Percentiles rank a stretch among this genome's conserved stretches.
phyloP scores from a whole-genome alignment of 331 rosid genomes.

The Rhamnella rubrinervis region DNA sequence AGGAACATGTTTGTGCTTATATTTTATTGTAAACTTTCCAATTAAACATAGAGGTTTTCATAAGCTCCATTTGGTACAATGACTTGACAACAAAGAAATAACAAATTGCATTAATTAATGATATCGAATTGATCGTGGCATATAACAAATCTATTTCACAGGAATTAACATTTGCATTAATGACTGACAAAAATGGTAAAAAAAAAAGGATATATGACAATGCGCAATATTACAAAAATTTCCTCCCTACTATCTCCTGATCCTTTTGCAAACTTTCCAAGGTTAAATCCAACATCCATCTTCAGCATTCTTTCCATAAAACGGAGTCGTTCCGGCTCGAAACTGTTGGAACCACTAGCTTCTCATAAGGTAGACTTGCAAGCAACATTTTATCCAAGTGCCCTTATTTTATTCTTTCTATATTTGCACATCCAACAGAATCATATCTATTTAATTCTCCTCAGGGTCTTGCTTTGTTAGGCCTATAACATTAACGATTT shows the following conservation, averaged over 20 bases:
- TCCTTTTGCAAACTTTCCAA: conserved; percentile 26
- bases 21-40: too few relatives aligned
- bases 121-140: conserved; percentile 40
- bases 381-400: conserved; percentile 26
- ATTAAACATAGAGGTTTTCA: too few relatives aligned
- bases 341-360: conserved; percentile 30
- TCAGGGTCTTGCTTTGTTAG: conserved; percentile 37
- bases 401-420: conserved; percentile 44
- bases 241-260: conserved; percentile 28
- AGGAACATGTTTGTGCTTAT: too few relatives aligned
- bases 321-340: conserved; percentile 20
- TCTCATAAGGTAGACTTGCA: conserved; percentile 36
- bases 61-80: neutral
- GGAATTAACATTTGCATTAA: conserved; percentile 40
- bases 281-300: conserved; percentile 27
- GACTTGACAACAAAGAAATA: conserved; percentile 20
- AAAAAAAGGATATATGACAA: conserved; percentile 19
- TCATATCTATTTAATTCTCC: conserved; percentile 30
- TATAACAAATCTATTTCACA: conserved; percentile 34
- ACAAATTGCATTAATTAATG: conserved; percentile 24
- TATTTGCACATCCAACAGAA: conserved; percentile 43
- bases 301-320: conserved; percentile 31
- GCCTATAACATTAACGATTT: conserved; percentile 40
- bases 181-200: conserved; percentile 17
- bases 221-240: conserved; percentile 26